Base-by-base conservation (phyloP, 1,284 basidiomycete genomes). In the Waitea zeae region DNA sequence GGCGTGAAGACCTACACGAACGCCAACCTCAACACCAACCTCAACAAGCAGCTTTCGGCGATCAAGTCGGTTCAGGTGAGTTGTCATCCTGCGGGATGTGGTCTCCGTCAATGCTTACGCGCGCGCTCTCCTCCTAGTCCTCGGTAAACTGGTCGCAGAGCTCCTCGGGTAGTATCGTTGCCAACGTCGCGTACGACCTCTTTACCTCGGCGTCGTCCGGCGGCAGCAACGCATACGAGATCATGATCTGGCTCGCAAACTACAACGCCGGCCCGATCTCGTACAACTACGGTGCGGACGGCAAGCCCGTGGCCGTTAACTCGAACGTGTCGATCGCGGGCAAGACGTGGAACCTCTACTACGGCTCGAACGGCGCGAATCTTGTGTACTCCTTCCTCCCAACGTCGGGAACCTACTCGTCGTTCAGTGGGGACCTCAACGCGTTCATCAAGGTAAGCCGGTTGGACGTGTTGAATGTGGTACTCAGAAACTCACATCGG, bases 201-300 rank as follows among this genome's bases (percentile, higher is more conserved):
- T 78, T 77, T 55, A 76, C 73, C 0, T 62, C 72, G 1, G 50
- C 49, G 38, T 55, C 56, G 1, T 31, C 67, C 20, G 61, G 61
- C 2, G 72, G 72, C n/a, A 51, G 57, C 13, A 59, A 61, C 39
- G 55, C 53, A 20, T 61, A 68, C 44, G 75, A 78, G 46, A 62
- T 75, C 41, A 78, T 78, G 74, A 51, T 78, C 39, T 77, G 75
- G 74, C 59, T 76, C 12, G 70, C 58, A 4, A 70, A 67, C 46
- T 59, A 52, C 53, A 64, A 66, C 41, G 29, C 29, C 9, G 29
- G 29, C 29, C 29, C 29, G 29, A 30, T 30, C 29, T 30, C 29
- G 11, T 30, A 30, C 29, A 30, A 11, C 11, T 30, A 30, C 29
- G 29, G 29, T 7, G 9, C 29, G 15, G 14, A 30, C 15, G 29